Evolutionary conservation across 2,329 filamentous ascomycete genomes (phyloP), one percentile per base, ranked within the genome.

Genomic region (Coleophoma cylindrospora): DNA sequence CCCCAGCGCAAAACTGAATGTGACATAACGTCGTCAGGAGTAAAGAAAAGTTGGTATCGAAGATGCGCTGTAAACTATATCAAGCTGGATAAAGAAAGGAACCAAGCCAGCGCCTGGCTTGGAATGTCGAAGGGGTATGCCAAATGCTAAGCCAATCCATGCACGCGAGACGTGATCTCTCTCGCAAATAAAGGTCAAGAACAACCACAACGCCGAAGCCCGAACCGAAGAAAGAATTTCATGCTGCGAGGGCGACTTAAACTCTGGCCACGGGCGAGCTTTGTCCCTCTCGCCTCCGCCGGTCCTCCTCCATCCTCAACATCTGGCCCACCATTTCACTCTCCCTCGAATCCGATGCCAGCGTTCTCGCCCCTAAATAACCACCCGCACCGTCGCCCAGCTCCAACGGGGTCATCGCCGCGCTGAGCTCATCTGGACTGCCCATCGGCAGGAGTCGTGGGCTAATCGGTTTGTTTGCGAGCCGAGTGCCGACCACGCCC

Each of bases 341-440:
- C 34, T 54, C 50, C n/a, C 47, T 34, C 15, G n/a, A 17, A 14
- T 33, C 27, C 8, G 32, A 7, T 12, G 8, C 17, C 32, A 37
- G n/a, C 12, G 17, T 10, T 27, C 34, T 37, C 10, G 32, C 32
- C 13, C 44, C 44, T 4, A 34, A 17, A 12, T 46, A 46, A 17
- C 34, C 15, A 19, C 32, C 32, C 14, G 14, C 22, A 40, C 52
- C 50, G 38, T 61, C 74, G 37, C 74, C 73, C 7, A 84, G 64
- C 15, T 80, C 77, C 72, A 84, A 81, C 1, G 81, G 80, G 1
- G 81, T 84, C 13, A 84, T 79, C 0, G 80, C 41, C 11, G 41
- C 41, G 15, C 19, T 27, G 9, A 44, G 12, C 27, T 44, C 41
- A 79, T 0, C 80, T 80, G 80, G 79, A 51, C 79, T 82, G 3